Evolutionary conservation across 164 flowering plant genomes (phyloP), one percentile per base, ranked within the genome.

Genomic region (Vitis riparia): DNA sequence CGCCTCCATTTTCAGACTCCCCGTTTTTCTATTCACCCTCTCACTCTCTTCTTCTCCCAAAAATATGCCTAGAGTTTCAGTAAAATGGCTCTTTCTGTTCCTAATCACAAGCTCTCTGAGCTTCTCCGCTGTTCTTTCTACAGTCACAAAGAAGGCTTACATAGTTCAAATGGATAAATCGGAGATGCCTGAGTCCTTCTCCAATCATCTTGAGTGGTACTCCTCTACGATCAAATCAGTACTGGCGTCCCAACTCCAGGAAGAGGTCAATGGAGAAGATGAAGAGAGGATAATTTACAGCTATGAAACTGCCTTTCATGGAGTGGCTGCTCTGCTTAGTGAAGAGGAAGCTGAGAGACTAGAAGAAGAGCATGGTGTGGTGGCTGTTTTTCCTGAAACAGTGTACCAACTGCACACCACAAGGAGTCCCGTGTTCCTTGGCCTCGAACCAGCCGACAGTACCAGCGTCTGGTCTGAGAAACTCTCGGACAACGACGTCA

Each of bases 361-460:
- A 9, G 78, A 81, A 67, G 62, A 73, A 44, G 73, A 73, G 64
- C 71, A 82, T 16, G 95, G 91, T 0, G 98, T 93, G 4, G 19
- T 90, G 67, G 82, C 86, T 2, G 69, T 90, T 5, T 75, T 77
- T 62, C 91, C 89, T 0, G 97, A 93, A 48, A 76, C 76, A 0
- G 71, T 78, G 3, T 88, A 91, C 80, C 76, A 88, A 2, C 80
- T 91, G 3, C 98, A 93, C 83, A 93, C 98, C 23, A 93, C 98
- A 0, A 83, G 98, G 68, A 93, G 97, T 64, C 97, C 98, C 1
- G 57, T 59, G 72, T 91, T 93, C 64, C 90, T 93, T 6, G 95
- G 97, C 63, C 86, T 90, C 1, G 86, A 79, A 23, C 73, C 77
- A 0, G 80, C 66, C 47, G 85, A 77, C 62, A 77, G 80, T 67